Percentiles rank a stretch among this genome's conserved stretches.
Conservation (phyloP, 2,329 filamentous ascomycete species). For the Fusarium sp. region DNA sequence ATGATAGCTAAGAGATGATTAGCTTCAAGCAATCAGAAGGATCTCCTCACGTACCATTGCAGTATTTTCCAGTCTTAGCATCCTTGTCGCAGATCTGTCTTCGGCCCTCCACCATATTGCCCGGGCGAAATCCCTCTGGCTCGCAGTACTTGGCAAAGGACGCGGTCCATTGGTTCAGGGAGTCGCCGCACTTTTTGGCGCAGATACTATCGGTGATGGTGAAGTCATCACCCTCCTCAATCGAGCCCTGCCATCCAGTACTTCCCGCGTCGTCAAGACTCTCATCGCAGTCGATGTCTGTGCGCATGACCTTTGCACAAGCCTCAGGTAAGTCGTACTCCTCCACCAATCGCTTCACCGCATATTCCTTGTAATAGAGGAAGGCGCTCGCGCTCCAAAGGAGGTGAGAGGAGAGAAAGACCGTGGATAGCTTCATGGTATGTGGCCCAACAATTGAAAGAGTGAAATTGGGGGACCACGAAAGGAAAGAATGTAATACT, state of each 20-base stretch:
- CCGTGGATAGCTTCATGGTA: neutral
- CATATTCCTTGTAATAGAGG: neutral
- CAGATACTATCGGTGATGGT: neutral
- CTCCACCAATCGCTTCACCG: neutral
- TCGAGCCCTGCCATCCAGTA: neutral
- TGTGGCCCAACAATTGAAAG: neutral
- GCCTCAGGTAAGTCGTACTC: neutral
- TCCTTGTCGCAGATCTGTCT: slow-evolving; percentile 11
- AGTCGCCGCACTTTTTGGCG: neutral
- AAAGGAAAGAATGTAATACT: neutral
- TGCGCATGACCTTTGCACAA: neutral
- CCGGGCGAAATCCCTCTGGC: neutral
- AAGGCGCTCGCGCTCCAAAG: neutral
- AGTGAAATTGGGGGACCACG: neutral
- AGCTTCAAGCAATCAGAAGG: rapidly evolving
- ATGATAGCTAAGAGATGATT: neutral
- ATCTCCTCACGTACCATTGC: neutral
- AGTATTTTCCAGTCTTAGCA: neutral
- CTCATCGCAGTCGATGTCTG: neutral
- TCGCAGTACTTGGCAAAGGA: neutral
- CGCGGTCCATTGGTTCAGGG: neutral
- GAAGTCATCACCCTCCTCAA: neutral
- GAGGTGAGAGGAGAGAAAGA: neutral
- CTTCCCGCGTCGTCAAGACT: neutral
- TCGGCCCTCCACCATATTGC: neutral